A percentile compares a stretch with the other conserved stretches of the same genome.
Evolutionary conservation across 129 eudicot species (phyloP).

Genomic region (Centaurea solstitialis): DNA sequence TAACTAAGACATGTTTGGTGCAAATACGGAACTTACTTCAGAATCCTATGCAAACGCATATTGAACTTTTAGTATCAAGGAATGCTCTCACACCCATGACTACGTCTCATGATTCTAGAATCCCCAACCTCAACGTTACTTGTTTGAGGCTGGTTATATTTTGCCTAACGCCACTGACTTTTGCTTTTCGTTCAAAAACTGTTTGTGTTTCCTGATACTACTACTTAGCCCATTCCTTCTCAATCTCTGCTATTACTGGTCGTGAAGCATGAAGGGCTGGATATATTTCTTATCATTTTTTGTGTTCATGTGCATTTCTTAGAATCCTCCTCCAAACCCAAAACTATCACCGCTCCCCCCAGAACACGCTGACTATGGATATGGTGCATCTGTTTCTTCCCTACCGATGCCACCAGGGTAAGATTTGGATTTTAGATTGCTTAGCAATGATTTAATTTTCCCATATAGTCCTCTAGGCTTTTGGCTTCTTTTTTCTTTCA

Average conservation of each 20-base stretch:
- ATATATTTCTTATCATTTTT: background rate
- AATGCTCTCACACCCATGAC: background rate
- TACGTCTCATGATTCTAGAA: background rate
- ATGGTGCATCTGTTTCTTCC: slow-evolving; percentile 60
- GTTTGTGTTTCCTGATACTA: background rate
- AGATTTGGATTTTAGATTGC: background rate
- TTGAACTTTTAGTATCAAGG: background rate
- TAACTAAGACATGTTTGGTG: background rate
- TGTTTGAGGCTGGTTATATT: background rate
- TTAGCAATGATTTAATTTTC: background rate
- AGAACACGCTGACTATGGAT: slow-evolving; percentile 70
- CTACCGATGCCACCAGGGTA: slow-evolving; percentile 60
- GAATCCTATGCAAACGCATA: background rate
- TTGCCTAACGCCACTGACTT: background rate
- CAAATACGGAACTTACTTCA: background rate
- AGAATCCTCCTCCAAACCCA: slow-evolving; percentile 60
- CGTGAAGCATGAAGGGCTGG: background rate
- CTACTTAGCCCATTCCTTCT: background rate
- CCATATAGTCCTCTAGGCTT: background rate
- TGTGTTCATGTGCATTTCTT: slow-evolving; percentile 18
- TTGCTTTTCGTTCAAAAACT: background rate
- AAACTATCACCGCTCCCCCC: slow-evolving; percentile 70
- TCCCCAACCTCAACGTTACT: background rate
- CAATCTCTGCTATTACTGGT: background rate
- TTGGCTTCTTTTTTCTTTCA: background rate